Base-by-base conservation (phyloP, 2,329 filamentous ascomycete species). In the Colletotrichum lupini region DNA sequence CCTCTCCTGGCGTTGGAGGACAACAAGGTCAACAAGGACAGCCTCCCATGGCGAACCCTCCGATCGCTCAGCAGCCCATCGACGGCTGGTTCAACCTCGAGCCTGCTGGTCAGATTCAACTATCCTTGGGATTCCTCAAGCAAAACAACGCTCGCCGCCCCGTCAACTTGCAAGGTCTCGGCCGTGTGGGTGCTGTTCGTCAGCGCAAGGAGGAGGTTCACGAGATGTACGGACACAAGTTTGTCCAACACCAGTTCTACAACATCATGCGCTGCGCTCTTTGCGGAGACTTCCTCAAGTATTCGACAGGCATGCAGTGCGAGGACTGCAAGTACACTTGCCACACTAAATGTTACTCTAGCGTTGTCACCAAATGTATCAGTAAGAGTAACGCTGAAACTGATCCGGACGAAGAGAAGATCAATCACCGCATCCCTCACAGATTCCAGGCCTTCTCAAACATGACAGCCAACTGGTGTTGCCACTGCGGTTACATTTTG, bases 221-320 rank as follows among this genome's bases (percentile, higher is more conserved):
- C 85, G 97, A 99, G 85, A 98, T 98, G 88, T 98, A 98, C 81
- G 97, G 97, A 61, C 97, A 99, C 92, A 99, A 98, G 85, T 99
- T 99, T 81, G 93, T 98, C 68, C 94, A 97, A 80, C 95, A 98
- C 82, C 97, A 98, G 83, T 99, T 99, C 84, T 99, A 98, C 92
- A 99, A 98, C 88, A 98, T 99, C 81, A 99, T 99, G 97, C 96
- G 97, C 75, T 99, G 97, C 84, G 97, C 97, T 16, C 91, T 98
- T 46, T 99, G 97, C 82, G 97, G 95, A 73, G 97, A 99, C 77
- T 98, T 99, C 80, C 92, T 99, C 85, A 99, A 98, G 82, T 98
- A 98, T 82, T 97, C 96, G 61, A 94, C 97, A 26, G 97, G 97
- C 75, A 99, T 99, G 96, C 97, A 99, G 85, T 99, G 97, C 83